Conservation (phyloP, 768 basidiomycete genomes). For the Pisolithus orientalis region DNA sequence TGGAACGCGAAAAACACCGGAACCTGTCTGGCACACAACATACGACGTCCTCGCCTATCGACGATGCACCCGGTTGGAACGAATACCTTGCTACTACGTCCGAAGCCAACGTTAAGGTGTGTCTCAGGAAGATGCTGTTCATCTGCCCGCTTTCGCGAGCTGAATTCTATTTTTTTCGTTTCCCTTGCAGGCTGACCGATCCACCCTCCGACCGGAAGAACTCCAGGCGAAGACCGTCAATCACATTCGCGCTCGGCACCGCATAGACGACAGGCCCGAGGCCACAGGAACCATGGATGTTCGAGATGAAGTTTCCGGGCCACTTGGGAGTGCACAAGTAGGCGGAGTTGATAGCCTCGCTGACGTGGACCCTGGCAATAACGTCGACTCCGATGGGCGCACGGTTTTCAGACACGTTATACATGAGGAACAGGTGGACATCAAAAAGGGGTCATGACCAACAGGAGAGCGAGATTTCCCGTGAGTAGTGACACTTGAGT, state of each 20-base stretch:
- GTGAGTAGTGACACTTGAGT: not conserved
- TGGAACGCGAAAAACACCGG: slow-evolving; percentile 49
- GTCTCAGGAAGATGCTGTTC: too few relatives aligned
- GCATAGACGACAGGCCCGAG: slow-evolving; percentile 11
- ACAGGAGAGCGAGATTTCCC: slow-evolving; percentile 6
- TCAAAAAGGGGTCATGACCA: not conserved
- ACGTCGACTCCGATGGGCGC: slow-evolving; percentile 20
- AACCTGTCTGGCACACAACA: slow-evolving; percentile 40
- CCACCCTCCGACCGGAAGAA: slow-evolving; percentile 8
- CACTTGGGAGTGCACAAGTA: slow-evolving; percentile 21
- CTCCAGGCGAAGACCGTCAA: slow-evolving; percentile 21
- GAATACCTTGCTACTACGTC: slow-evolving; percentile 57
- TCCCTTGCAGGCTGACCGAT: slow-evolving; percentile 20
- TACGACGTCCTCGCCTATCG: slow-evolving; percentile 42
- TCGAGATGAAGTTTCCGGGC: slow-evolving; percentile 23
- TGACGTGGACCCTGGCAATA: slow-evolving; percentile 20
- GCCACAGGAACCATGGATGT: slow-evolving; percentile 22
- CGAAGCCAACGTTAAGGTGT: slow-evolving; percentile 61
- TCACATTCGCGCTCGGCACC: slow-evolving; percentile 5
- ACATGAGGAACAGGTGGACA: slow-evolving; percentile 4
- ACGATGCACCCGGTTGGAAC: slow-evolving; percentile 67
- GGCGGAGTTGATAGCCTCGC: slow-evolving; percentile 27
- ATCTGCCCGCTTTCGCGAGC: not conserved
- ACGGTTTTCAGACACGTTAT: slow-evolving; percentile 13
- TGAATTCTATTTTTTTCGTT: not conserved